A percentile compares a stretch with the other conserved stretches of the same genome.
These are phyloP conservation scores for Neurospora sp. DNA, from an alignment of 495 filamentous ascomycete species.

Conservation along the genomic window DNA sequence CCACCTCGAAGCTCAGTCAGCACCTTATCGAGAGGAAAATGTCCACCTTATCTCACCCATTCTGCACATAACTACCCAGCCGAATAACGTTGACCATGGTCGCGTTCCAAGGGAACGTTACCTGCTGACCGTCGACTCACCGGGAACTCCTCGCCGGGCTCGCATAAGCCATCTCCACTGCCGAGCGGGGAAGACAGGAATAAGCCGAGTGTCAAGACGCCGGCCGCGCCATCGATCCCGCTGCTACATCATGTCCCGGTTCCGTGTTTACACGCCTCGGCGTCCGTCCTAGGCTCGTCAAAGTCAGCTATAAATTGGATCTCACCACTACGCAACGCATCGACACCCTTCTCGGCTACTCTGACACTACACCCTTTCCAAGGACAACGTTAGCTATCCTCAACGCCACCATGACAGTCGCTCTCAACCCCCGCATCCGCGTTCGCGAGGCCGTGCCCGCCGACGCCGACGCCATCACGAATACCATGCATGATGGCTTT, in stretches of 20 bases:
- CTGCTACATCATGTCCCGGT: not conserved
- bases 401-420: conserved; percentile 6
- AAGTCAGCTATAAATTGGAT: not conserved
- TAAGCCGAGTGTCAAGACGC: not conserved
- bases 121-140: not conserved
- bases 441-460: conserved; percentile 16
- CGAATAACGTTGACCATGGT: not conserved
- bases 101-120: not conserved
- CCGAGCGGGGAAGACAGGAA: not conserved
- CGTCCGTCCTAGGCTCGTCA: not conserved
- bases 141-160: not conserved
- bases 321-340: not conserved
- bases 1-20: not conserved
- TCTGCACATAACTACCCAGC: not conserved
- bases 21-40: not conserved
- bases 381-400: not conserved
- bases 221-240: not conserved
- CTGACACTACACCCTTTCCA: not conserved
- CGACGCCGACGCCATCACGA: conserved; percentile 8
- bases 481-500: conserved; percentile 16
- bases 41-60: not conserved
- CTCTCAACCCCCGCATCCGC: conserved; percentile 10
- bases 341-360: not conserved
- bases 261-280: not conserved
- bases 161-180: not conserved